Percentiles rank a stretch among this genome's conserved stretches.
Conservation (phyloP, 495 filamentous ascomycete genomes). For the Penicillium canescens region DNA sequence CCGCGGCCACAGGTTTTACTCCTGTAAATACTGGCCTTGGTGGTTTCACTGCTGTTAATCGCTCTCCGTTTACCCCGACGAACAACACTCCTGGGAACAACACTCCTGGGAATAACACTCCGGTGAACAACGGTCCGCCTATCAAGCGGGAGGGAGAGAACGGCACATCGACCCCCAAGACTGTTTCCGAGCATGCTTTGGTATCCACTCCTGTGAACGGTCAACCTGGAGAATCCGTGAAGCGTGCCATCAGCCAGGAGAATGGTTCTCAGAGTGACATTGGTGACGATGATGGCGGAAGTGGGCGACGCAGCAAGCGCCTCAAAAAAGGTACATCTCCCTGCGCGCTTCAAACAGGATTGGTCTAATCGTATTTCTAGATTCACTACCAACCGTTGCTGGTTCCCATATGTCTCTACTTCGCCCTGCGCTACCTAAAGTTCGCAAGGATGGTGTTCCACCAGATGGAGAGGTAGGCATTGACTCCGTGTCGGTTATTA, state of each 20-base stretch:
- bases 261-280: constrained; percentile 61
- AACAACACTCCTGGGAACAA: constrained; percentile 35
- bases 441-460: constrained; percentile 64
- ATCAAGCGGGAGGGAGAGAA: constrained; percentile 55
- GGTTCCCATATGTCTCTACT: constrained; percentile 97
- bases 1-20: constrained; percentile 67
- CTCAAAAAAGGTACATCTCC: constrained; percentile 79
- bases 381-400: constrained; percentile 84
- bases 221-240: constrained; percentile 59
- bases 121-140: constrained; percentile 47
- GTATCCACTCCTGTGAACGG: constrained; percentile 56
- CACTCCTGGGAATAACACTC: constrained; percentile 7
- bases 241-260: constrained; percentile 82
- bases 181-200: constrained; percentile 36
- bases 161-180: constrained; percentile 42
- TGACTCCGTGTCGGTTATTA: not conserved
- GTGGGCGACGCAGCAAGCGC: constrained; percentile 85
- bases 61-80: constrained; percentile 56
- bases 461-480: constrained; percentile 72
- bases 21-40: constrained; percentile 63
- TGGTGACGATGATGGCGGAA: constrained; percentile 66
- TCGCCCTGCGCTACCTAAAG: constrained; percentile 73
- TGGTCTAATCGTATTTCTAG: constrained; percentile 46
- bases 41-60: constrained; percentile 79
- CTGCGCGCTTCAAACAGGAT: not conserved